A percentile compares a stretch with the other conserved stretches of the same genome.
phyloP scores from a whole-genome alignment of 345 rosid species.

The Salix caprea region DNA sequence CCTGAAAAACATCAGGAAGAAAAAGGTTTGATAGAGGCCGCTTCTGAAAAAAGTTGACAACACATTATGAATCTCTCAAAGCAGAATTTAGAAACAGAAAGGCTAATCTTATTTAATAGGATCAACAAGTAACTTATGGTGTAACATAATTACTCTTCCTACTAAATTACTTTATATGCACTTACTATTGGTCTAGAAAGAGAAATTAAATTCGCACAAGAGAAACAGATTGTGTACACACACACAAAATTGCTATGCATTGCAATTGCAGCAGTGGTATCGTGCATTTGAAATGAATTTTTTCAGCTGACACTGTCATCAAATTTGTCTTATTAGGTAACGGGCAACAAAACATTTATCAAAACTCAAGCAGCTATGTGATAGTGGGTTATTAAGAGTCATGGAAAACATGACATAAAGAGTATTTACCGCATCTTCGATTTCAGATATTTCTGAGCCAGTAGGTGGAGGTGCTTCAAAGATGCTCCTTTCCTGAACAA shows the following conservation, averaged over 20 bases:
- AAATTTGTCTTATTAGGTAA: not conserved
- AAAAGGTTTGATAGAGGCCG: not conserved
- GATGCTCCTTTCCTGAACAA: conserved; percentile 64
- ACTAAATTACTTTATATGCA: no score
- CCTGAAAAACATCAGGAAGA: conserved; percentile 42
- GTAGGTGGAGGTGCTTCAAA: conserved; percentile 60
- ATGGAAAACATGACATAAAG: conserved; percentile 1
- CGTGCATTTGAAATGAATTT: not conserved
- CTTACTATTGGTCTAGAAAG: no score
- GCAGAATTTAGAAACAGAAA: not conserved
- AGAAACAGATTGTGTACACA: not conserved
- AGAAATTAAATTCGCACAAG: no score
- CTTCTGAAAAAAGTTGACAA: not conserved
- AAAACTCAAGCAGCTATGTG: not conserved
- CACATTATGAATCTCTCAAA: not conserved
- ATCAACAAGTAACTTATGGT: no score
- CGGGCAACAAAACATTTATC: not conserved
- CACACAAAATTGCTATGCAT: not conserved
- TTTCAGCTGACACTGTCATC: not conserved
- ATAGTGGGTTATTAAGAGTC: not conserved
- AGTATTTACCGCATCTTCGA: conserved; percentile 62
- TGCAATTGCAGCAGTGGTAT: not conserved
- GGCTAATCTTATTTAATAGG: not conserved
- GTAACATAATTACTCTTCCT: no score
- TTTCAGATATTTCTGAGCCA: conserved; percentile 82